A percentile compares a stretch with the other conserved stretches of the same genome.
Evolutionary conservation across 2,329 filamentous ascomycete genomes (phyloP).

Genomic region (Bipolaris oryzae): DNA sequence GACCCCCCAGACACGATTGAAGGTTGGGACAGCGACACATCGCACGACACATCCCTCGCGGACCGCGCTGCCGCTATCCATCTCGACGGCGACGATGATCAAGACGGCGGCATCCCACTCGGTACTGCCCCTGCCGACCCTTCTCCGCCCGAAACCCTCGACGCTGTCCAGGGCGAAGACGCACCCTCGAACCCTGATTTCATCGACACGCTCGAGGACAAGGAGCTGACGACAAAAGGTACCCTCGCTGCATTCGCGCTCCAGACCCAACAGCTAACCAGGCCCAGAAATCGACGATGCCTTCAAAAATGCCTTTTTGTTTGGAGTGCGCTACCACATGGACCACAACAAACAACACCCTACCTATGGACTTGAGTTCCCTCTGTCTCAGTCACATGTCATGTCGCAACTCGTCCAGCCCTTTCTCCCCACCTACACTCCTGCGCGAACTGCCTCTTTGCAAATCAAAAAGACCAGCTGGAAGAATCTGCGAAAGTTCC

Average conservation of each 20-base stretch:
- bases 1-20: conserved; percentile 60
- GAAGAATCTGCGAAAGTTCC: conserved; percentile 73
- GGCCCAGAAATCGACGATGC: conserved; percentile 67
- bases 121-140: conserved; percentile 34
- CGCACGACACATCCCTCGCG: conserved; percentile 41
- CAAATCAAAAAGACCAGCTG: conserved; percentile 74
- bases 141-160: conserved; percentile 42
- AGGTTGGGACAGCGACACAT: conserved; percentile 54
- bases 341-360: conserved; percentile 58
- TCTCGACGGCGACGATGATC: conserved; percentile 44
- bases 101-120: conserved; percentile 56
- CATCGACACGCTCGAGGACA: conserved; percentile 51
- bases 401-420: conserved; percentile 70
- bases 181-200: conserved; percentile 39
- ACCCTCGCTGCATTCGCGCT: conserved; percentile 8
- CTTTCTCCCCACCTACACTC: conserved; percentile 65
- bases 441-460: conserved; percentile 61
- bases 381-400: conserved; percentile 67
- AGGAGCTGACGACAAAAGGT: conserved; percentile 65
- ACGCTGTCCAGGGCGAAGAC: conserved; percentile 45
- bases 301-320: conserved; percentile 69
- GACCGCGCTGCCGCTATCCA: conserved; percentile 50
- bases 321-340: conserved; percentile 65
- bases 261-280: conserved; percentile 11
- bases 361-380: conserved; percentile 64